Evolutionary conservation across 768 basidiomycete species (phyloP), one percentile per base, ranked within the genome.

Genomic region (Fomitopsis pulvina): DNA sequence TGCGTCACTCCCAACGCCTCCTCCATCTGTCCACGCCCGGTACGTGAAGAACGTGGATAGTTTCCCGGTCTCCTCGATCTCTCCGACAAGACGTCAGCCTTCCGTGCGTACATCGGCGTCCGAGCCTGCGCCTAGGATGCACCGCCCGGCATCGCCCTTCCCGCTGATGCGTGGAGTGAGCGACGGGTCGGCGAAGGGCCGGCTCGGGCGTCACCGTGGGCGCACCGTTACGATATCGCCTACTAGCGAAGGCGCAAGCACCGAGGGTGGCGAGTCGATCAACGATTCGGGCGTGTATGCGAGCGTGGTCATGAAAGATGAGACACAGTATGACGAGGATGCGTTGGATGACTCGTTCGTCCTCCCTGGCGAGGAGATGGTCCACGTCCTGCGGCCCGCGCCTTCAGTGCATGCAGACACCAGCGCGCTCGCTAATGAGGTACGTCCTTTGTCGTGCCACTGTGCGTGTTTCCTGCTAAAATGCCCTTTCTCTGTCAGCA

Each of bases 91-190:
- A 24, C 45, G 45, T 12, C 29, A 46, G 32, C 20, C 29, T 3
- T 46, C 45, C n/a, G 45, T 46, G 20, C 45, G 45, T 22, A 46
- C 45, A 20, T 28, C 30, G 16, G 45, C 45, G 21, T 46, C 45
- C 12, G 45, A 46, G 32, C 32, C 45, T 29, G 20, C 38, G 22
- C 38, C 26, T 16, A 3, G 47, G 6, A 22, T 27, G 3, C 29
- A 25, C 30, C 47, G 47, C 24, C 37, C 47, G 3, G 16, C 18
- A 16, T 48, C 47, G 38, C 47, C 47, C 3, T 48, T 48, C 22
- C 47, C 47, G 3, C 47, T 48, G n/a, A 26, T 48, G 47, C 20
- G 47, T 6, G 47, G 47, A n/a, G 4, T 48, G 37, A 48, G 47
- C 38, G 47, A 48, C 28, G 47, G 47, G 5, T 39, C 47, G 34